Evolutionary conservation across 495 filamentous ascomycete species (phyloP).

Genomic region (Lasiosphaeria hispida): DNA sequence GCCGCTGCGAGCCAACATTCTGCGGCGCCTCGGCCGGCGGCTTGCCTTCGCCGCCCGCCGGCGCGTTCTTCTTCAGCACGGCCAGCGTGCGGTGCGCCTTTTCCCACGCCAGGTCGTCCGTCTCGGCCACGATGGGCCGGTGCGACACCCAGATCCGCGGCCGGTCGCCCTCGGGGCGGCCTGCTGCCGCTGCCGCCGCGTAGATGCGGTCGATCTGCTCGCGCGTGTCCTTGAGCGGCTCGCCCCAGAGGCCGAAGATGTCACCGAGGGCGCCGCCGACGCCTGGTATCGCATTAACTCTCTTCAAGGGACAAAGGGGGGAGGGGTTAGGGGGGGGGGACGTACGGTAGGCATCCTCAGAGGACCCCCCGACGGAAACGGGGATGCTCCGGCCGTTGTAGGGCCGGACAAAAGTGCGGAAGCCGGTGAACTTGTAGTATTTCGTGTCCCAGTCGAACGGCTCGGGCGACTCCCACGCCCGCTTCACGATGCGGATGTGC

Average conservation of each 20-base stretch:
- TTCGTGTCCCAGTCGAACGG: conserved; percentile 54
- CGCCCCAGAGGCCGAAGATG: conserved; percentile 58
- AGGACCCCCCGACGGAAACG: conserved; percentile 53
- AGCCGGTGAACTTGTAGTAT: conserved; percentile 52
- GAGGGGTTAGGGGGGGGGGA: too few relatives aligned
- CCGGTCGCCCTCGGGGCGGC: conserved; percentile 35
- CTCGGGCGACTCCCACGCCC: conserved; percentile 50
- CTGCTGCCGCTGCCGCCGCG: conserved; percentile 46
- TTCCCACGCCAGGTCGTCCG: conserved; percentile 53
- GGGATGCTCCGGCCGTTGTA: conserved; percentile 45
- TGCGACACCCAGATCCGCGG: conserved; percentile 58
- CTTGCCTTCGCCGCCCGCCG: too few relatives aligned
- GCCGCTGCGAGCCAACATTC: conserved; percentile 53
- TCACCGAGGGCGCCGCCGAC: conserved; percentile 51
- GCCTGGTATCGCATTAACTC: too few relatives aligned
- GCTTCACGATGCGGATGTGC: conserved; percentile 52
- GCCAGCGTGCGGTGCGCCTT: conserved; percentile 52
- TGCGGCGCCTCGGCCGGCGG: conserved; percentile 36
- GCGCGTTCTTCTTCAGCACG: conserved; percentile 30
- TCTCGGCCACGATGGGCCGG: conserved; percentile 54
- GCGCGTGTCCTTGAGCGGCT: conserved; percentile 55
- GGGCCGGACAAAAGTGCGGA: conserved; percentile 49
- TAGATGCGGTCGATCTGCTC: conserved; percentile 55
- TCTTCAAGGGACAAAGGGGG: too few relatives aligned
- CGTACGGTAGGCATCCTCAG: conserved; percentile 48